Evolutionary conservation across 345 rosid genomes (phyloP).

Genomic region (Populus simonii): DNA sequence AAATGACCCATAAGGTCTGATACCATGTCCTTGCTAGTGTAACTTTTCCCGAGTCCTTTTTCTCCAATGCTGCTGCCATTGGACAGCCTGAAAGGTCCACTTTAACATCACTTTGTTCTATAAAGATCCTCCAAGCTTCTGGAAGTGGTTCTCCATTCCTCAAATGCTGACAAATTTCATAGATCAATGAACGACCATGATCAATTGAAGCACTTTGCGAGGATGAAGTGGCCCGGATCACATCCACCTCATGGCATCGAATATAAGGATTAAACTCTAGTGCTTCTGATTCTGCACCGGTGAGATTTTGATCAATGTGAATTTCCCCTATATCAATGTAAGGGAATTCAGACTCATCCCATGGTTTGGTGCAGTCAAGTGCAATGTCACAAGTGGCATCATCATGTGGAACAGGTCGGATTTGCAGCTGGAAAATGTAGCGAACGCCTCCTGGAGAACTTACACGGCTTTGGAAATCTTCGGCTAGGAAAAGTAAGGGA

Average conservation of each 20-base stretch:
- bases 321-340: constrained; percentile 50
- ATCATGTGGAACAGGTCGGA: constrained; percentile 40
- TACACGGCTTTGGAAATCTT: constrained; percentile 53
- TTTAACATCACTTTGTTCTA: constrained; percentile 61
- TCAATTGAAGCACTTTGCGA: constrained; percentile 68
- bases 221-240: constrained; percentile 49
- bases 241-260: constrained; percentile 46
- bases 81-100: constrained; percentile 67
- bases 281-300: constrained; percentile 47
- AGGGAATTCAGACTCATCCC: constrained; percentile 56
- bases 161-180: constrained; percentile 60
- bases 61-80: constrained; percentile 45
- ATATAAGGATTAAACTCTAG: constrained; percentile 55
- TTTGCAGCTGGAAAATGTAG: constrained; percentile 58
- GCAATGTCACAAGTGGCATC: constrained; percentile 43
- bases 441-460: constrained; percentile 42
- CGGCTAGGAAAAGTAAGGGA: constrained; percentile 58
- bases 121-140: constrained; percentile 54
- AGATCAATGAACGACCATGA: constrained; percentile 63
- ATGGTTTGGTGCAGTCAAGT: constrained; percentile 62
- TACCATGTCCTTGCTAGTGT: constrained; percentile 49
- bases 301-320: constrained; percentile 41
- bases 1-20: constrained; percentile 47
- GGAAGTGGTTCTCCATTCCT: constrained; percentile 60
- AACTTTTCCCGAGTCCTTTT: constrained; percentile 25